These are phyloP conservation scores for Cyberlindnera sargentensis DNA, from an alignment of 805 yeast genomes.

Conservation along the genomic window DNA sequence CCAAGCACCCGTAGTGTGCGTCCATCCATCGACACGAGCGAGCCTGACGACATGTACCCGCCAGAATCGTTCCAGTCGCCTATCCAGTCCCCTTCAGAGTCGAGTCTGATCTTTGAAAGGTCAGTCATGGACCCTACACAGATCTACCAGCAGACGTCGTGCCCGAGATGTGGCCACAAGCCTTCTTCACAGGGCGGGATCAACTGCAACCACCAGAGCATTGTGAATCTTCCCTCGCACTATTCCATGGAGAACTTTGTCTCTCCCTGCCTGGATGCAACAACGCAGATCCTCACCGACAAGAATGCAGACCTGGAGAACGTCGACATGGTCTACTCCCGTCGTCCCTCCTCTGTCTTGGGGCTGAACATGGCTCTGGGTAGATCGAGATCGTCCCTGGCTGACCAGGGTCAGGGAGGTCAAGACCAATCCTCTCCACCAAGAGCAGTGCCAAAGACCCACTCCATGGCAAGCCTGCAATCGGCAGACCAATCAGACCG, in stretches of 20 bases:
- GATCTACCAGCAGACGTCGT: conserved; percentile 19
- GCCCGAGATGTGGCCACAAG: conserved; percentile 23
- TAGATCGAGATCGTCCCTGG: conserved; percentile 27
- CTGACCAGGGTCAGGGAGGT: conserved; percentile 1
- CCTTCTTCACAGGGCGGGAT: conserved; percentile 13
- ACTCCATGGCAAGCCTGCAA: conserved; percentile 19
- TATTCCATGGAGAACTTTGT: conserved; percentile 56
- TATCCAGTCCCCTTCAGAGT: conserved; percentile 11
- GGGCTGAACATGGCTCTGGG: conserved; percentile 34
- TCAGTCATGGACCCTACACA: conserved; percentile 52
- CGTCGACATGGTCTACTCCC: conserved; percentile 62
- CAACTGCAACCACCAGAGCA: conserved; percentile 24
- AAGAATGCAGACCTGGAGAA: conserved; percentile 52
- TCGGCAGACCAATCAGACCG: conserved; percentile 17
- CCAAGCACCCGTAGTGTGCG: conserved; percentile 16
- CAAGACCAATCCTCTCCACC: conserved; percentile 7
- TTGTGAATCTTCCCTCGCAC: conserved; percentile 29
- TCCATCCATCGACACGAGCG: conserved; percentile 13
- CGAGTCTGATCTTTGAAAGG: conserved; percentile 56
- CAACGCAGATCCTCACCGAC: conserved; percentile 57
- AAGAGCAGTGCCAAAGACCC: conserved; percentile 16
- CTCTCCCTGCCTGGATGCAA: conserved; percentile 78
- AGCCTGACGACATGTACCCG: conserved; percentile 13
- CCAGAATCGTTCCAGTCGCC: conserved; percentile 13
- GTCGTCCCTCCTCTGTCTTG: conserved; percentile 51